Evolutionary conservation across 306 rosid genomes (phyloP), one percentile per base, ranked within the genome.

Genomic region (Begonia masoniana): DNA sequence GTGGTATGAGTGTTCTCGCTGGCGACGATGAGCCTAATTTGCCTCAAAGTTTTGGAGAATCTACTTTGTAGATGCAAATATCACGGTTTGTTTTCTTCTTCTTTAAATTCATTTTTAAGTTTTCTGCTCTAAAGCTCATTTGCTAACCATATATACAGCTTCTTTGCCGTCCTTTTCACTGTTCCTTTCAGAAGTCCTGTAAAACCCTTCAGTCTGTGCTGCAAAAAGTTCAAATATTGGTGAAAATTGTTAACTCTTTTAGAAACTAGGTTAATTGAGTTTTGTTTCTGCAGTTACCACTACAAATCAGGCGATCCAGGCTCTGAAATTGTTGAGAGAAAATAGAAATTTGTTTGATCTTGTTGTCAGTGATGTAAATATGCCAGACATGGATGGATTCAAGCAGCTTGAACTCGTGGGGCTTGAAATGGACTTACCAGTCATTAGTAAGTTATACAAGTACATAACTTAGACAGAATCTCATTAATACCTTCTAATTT

Each of bases 301-400:
- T 2, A 74, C 86, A 10, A 85, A 76, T 35, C 69, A 76, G 60
- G 74, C 97, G 17, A 58, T 68, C 50, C 61, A 71, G 74, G 97
- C 97, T 5, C 65, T 89, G 54, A 68, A 65, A 47, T 68, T 85
- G 81, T 60, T 85, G 68, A 78, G 94, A 69, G 80, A 82, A 58
- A 82, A 78, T 55, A 77, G 72, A 68, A 50, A 85, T 39, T 68
- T 41, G 71, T 85, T 76, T 76, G 94, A 84, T 62, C 75, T 88
- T 4, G 84, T 84, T 65, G 84, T 88, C 10, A 82, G 88, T 57
- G 97, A 84, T 66, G 95, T 88, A 3, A 78, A 78, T 17, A 88
- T 88, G 94, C 94, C 95, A 11, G 93, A 79, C 67, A 84, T 88
- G 80, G 93, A 88, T 66, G 97, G 97, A 41, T 88, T 88, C 57